Evolutionary conservation across 208 protist genomes (phyloP).

Genomic region (Vickermania spadyakhi): DNA sequence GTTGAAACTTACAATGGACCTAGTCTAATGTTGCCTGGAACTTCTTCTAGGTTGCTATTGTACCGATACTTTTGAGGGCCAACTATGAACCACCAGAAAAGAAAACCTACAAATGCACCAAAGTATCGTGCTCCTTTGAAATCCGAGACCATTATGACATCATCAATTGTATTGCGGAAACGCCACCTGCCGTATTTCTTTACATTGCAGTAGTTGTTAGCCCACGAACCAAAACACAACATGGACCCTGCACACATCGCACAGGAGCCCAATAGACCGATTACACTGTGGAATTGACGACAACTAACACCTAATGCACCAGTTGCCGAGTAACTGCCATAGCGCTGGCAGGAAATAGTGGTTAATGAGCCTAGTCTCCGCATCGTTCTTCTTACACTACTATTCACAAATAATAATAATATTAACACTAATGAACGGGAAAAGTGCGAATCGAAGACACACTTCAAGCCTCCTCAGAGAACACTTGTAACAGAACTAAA

Average conservation of each 20-base stretch:
- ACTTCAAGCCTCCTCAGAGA: too few relatives aligned
- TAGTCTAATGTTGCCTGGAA: conserved; percentile 71
- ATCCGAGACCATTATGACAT: conserved; percentile 79
- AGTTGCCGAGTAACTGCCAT: neutral
- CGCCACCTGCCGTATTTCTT: conserved; percentile 77
- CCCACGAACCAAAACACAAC: conserved; percentile 73
- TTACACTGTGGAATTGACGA: conserved; percentile 47
- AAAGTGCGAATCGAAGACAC: too few relatives aligned
- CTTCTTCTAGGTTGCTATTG: conserved; percentile 58
- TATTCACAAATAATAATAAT: too few relatives aligned
- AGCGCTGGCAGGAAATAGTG: too few relatives aligned
- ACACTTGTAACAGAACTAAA: too few relatives aligned
- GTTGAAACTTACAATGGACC: conserved; percentile 78
- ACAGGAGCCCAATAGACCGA: conserved; percentile 41
- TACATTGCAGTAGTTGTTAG: conserved; percentile 83
- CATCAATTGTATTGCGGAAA: conserved; percentile 82
- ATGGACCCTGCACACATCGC: conserved; percentile 63
- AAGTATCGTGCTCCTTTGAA: conserved; percentile 67
- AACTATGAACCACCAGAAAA: conserved; percentile 85
- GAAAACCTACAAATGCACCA: conserved; percentile 55
- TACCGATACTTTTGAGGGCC: conserved; percentile 79
- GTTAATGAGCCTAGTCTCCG: too few relatives aligned
- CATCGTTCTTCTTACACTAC: neutral
- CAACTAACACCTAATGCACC: neutral
- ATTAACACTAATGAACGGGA: too few relatives aligned